Base-by-base conservation (phyloP, 805 yeast species). In the Kregervanrija delftensis region DNA sequence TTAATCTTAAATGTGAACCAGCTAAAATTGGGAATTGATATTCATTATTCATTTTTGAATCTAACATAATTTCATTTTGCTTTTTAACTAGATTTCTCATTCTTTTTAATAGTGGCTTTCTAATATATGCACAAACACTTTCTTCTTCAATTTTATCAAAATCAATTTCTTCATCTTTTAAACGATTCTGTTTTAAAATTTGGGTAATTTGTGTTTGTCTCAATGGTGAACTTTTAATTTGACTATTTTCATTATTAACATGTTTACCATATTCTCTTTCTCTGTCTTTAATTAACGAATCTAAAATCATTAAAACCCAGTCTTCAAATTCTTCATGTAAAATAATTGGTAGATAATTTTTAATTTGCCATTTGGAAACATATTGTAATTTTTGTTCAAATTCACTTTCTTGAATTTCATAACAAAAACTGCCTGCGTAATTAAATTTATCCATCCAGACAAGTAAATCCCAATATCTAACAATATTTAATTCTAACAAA, bases 391-490 rank as follows among this genome's bases (percentile, higher is more conserved):
- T 62, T 52, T 74, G 80, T 5, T 62, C 55, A n/a, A 43, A 41
- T 11, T 46, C 45, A 3, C 66, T 68, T 42, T 65, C 69, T 4
- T 71, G 63, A 41, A 77, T 73, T 43, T 68, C 68, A 14, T 56
- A 55, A 54, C 81, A 75, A 47, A 68, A 69, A 41, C 80, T 62
- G 6, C 99, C 99, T 37, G 95, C 85, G 62, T 73, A 89, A 58
- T 93, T 93, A 55, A 77, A 78, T 53, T 83, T 81, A 60, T 93
- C 96, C 95, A 91, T 86, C 98, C 97, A 95, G 2, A 93, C 67
- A 50, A 93, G 67, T n/a, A 83, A 57, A 60, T 93, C 97, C 99
- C 99, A 93, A 58, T 86, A 89, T 55, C 79, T 80, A 11, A 70
- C 73, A 36, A 91, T 82, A 15, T 68, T 66, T 51, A 93, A 64